Conservation (phyloP, 1,284 basidiomycete genomes). For the Sporisorium graminicola region DNA sequence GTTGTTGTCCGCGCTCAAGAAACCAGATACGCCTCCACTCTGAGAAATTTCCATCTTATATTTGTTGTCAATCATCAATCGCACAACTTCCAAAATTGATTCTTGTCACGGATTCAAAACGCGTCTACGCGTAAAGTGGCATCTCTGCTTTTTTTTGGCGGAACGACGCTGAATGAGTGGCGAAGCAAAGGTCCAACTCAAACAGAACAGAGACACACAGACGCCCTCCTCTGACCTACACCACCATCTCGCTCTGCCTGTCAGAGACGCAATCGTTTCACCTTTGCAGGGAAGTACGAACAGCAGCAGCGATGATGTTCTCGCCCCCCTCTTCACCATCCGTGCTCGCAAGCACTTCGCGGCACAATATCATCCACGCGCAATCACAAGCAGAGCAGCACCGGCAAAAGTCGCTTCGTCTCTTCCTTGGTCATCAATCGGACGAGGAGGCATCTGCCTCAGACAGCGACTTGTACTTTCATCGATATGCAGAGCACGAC, state of each 20-base stretch:
- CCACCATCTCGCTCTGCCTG: background rate
- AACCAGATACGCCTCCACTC: constrained; percentile 36
- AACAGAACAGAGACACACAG: background rate
- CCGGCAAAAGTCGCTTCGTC: constrained; percentile 42
- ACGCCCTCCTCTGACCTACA: background rate
- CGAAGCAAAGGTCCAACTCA: background rate
- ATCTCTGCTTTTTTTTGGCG: constrained; percentile 1
- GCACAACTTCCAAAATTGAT: background rate
- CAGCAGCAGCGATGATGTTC: constrained; percentile 14
- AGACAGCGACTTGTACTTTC: constrained; percentile 13
- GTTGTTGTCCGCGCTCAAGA: constrained; percentile 13
- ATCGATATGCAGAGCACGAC: background rate
- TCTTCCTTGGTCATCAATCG: constrained; percentile 43
- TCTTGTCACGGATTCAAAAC: constrained; percentile 6
- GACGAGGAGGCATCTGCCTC: constrained; percentile 25
- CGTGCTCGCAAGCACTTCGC: constrained; percentile 47
- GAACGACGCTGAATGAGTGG: constrained; percentile 3
- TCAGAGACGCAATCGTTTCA: background rate
- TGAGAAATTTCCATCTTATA: background rate
- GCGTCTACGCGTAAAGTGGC: constrained; percentile 44
- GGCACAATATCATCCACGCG: constrained; percentile 42
- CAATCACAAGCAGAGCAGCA: constrained; percentile 7
- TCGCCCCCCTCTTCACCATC: constrained; percentile 44
- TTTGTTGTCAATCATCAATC: background rate
- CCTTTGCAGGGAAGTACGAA: background rate